These are phyloP conservation scores for Elongisporangium undulatum DNA, from an alignment of 352 stramenopile species.

Conservation along the genomic window DNA sequence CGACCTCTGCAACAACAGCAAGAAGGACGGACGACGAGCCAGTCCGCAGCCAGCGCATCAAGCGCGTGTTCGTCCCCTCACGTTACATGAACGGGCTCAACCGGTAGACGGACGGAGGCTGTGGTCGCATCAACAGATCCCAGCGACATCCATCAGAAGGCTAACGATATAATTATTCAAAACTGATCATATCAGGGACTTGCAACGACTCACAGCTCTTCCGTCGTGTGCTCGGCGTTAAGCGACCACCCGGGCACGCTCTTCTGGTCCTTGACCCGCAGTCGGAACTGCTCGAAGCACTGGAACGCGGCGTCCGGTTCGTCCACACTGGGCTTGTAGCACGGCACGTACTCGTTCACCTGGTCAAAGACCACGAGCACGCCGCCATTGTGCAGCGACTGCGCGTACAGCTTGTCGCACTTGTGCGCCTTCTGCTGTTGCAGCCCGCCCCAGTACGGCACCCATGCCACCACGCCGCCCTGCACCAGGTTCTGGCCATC, in stretches of 20 bases:
- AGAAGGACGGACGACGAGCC: conserved; percentile 11
- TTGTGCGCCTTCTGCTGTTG: conserved; percentile 36
- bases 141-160: neutral
- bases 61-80: conserved; percentile 41
- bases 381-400: conserved; percentile 60
- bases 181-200: neutral
- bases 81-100: conserved; percentile 38
- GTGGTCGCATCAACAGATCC: neutral
- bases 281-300: conserved; percentile 68
- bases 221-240: conserved; percentile 23
- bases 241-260: conserved; percentile 81
- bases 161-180: conserved; percentile 1
- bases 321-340: conserved; percentile 38
- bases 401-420: conserved; percentile 46
- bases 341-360: conserved; percentile 77
- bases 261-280: conserved; percentile 83
- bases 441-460: conserved; percentile 63
- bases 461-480: conserved; percentile 60
- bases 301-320: conserved; percentile 33
- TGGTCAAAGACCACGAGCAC: conserved; percentile 64
- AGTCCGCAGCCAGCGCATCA: conserved; percentile 18
- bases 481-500: conserved; percentile 81
- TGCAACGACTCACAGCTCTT: conserved; percentile 27
- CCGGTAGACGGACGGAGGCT: conserved; percentile 12
- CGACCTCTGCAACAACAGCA: conserved; percentile 18